A percentile compares a stretch with the other conserved stretches of the same genome.
Evolutionary conservation across 2,329 filamentous ascomycete genomes (phyloP).

Genomic region (Alternaria sp.): DNA sequence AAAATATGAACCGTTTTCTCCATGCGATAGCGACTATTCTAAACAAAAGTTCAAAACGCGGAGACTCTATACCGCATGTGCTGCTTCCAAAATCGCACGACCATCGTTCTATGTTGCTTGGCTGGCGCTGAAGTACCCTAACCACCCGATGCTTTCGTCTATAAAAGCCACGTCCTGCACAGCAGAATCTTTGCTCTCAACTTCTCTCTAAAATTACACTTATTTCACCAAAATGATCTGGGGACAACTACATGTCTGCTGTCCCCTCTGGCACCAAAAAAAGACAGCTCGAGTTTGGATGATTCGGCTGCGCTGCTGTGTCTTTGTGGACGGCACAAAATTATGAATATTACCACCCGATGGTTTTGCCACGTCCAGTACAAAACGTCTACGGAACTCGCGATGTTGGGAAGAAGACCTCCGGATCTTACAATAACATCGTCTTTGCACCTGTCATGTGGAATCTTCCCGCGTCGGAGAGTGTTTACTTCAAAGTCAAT

Average conservation of each 20-base stretch:
- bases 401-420: background rate
- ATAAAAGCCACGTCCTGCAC: background rate
- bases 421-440: background rate
- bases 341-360: too few relatives aligned
- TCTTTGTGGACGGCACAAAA: background rate
- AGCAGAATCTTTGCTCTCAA: background rate
- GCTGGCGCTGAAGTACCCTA: background rate
- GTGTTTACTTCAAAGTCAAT: accelerated
- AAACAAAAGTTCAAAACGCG: background rate
- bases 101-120: accelerated
- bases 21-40: background rate
- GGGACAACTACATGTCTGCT: background rate
- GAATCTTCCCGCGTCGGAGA: accelerated
- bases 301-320: background rate
- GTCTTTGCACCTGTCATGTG: background rate
- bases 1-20: too few relatives aligned
- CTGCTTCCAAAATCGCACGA: background rate
- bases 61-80: background rate
- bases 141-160: too few relatives aligned
- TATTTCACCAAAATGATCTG: too few relatives aligned
- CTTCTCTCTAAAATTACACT: background rate
- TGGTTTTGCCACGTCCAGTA: too few relatives aligned
- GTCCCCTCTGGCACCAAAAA: background rate
- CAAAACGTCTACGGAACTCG: too few relatives aligned
- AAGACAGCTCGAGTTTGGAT: accelerated